Evolutionary conservation across 495 filamentous ascomycete genomes (phyloP).

Genomic region (Penicillium verhagenii): DNA sequence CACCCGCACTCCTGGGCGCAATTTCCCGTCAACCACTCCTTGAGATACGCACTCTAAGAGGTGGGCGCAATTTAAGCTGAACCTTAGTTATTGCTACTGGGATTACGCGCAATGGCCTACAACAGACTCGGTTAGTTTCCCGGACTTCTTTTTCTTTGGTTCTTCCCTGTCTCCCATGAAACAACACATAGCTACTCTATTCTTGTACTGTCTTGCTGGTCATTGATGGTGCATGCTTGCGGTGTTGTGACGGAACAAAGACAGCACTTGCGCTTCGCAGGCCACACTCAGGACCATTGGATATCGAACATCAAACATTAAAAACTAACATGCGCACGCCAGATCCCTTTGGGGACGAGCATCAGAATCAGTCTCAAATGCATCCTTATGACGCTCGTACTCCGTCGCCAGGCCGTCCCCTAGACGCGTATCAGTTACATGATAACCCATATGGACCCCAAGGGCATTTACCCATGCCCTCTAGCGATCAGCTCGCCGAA

Average conservation of each 20-base stretch:
- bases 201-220: slow-evolving; percentile 17
- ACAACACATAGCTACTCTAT: slow-evolving; percentile 2
- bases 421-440: slow-evolving; percentile 69
- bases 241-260: background rate
- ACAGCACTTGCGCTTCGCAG: slow-evolving; percentile 5
- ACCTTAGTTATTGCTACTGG: slow-evolving; percentile 11
- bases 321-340: slow-evolving; percentile 21
- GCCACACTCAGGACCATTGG: slow-evolving; percentile 1
- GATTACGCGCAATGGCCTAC: slow-evolving; percentile 51
- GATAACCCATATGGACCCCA: slow-evolving; percentile 57
- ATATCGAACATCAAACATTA: slow-evolving; percentile 8
- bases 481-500: slow-evolving; percentile 64
- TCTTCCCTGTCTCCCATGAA: slow-evolving; percentile 1
- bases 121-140: slow-evolving; percentile 66
- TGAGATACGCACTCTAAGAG: slow-evolving; percentile 17
- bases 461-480: slow-evolving; percentile 67
- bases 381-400: slow-evolving; percentile 45
- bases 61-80: slow-evolving; percentile 23
- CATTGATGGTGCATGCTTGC: slow-evolving; percentile 18
- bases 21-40: slow-evolving; percentile 25
- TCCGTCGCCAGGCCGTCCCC: slow-evolving; percentile 55
- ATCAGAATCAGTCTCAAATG: slow-evolving; percentile 55
- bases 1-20: slow-evolving; percentile 35
- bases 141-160: slow-evolving; percentile 9
- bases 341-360: slow-evolving; percentile 57